Percentiles rank a stretch among this genome's conserved stretches.
These are phyloP conservation scores for Prunus armeniaca DNA, from an alignment of 306 rosid species.

Conservation along the genomic window DNA sequence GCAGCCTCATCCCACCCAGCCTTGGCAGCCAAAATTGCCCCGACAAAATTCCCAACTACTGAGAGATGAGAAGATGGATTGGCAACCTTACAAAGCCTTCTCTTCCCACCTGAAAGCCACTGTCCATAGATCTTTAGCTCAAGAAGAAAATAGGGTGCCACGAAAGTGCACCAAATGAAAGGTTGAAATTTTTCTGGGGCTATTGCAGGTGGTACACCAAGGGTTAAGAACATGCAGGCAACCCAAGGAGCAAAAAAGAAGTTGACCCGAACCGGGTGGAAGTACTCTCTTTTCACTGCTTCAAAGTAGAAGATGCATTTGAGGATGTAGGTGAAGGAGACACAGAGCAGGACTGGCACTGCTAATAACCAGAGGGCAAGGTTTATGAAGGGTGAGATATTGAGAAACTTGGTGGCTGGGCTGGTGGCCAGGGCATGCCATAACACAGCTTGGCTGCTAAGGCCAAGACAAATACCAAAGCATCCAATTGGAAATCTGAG, in stretches of 20 bases:
- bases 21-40: slow-evolving; percentile 70
- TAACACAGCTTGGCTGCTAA: slow-evolving; percentile 75
- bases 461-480: slow-evolving; percentile 84
- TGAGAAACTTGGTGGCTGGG: slow-evolving; percentile 66
- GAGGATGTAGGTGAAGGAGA: slow-evolving; percentile 59
- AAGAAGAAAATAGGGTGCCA: slow-evolving; percentile 67
- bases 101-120: slow-evolving; percentile 87
- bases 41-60: slow-evolving; percentile 85
- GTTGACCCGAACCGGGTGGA: slow-evolving; percentile 74
- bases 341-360: slow-evolving; percentile 36
- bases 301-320: slow-evolving; percentile 83
- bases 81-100: slow-evolving; percentile 70
- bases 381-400: slow-evolving; percentile 49
- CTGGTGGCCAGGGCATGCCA: slow-evolving; percentile 81
- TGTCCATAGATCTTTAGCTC: slow-evolving; percentile 86
- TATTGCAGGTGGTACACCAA: slow-evolving; percentile 45
- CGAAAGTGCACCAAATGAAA: slow-evolving; percentile 63
- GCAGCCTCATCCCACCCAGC: slow-evolving; percentile 83
- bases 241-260: slow-evolving; percentile 95
- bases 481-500: slow-evolving; percentile 81
- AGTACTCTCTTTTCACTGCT: slow-evolving; percentile 81
- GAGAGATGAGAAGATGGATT: slow-evolving; percentile 83
- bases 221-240: slow-evolving; percentile 75
- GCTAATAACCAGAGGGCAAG: slow-evolving; percentile 63
- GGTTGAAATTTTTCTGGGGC: slow-evolving; percentile 56